phyloP scores from a whole-genome alignment of 495 filamentous ascomycete genomes.

The Penicillium macrosclerotiorum region DNA sequence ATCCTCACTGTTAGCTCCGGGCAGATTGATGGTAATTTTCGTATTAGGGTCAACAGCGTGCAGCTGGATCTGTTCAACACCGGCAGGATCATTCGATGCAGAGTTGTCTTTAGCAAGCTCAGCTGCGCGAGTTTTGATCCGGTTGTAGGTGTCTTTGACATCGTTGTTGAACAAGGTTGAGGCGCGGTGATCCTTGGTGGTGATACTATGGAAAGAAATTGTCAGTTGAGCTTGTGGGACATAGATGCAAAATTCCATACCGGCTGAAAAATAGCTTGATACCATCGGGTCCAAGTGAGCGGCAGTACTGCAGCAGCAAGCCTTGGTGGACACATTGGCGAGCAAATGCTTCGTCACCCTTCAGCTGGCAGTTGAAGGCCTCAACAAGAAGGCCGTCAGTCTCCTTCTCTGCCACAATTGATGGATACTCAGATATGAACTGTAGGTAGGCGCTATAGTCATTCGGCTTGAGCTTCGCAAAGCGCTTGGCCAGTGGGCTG shows the following conservation, averaged over 20 bases:
- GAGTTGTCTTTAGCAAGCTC: conserved; percentile 69
- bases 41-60: conserved; percentile 95
- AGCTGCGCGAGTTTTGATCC: conserved; percentile 73
- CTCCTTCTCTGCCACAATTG: conserved; percentile 80
- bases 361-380: conserved; percentile 82
- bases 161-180: conserved; percentile 88
- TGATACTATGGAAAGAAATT: conserved; percentile 57
- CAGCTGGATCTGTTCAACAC: conserved; percentile 96
- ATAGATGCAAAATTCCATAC: conserved; percentile 29
- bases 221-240: conserved; percentile 11
- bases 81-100: conserved; percentile 62
- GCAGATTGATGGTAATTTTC: conserved; percentile 83
- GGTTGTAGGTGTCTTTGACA: conserved; percentile 78
- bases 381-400: conserved; percentile 87
- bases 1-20: conserved; percentile 59
- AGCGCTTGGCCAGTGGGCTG: conserved; percentile 70
- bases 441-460: conserved; percentile 70
- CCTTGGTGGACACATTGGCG: conserved; percentile 93
- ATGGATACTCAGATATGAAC: conserved; percentile 73
- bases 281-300: conserved; percentile 81
- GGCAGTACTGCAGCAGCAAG: conserved; percentile 90
- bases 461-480: conserved; percentile 72
- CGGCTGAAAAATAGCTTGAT: conserved; percentile 92
- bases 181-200: conserved; percentile 90
- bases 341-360: conserved; percentile 70